Conservation (phyloP, 495 filamentous ascomycete genomes). For the Bryoglossum gracile region DNA sequence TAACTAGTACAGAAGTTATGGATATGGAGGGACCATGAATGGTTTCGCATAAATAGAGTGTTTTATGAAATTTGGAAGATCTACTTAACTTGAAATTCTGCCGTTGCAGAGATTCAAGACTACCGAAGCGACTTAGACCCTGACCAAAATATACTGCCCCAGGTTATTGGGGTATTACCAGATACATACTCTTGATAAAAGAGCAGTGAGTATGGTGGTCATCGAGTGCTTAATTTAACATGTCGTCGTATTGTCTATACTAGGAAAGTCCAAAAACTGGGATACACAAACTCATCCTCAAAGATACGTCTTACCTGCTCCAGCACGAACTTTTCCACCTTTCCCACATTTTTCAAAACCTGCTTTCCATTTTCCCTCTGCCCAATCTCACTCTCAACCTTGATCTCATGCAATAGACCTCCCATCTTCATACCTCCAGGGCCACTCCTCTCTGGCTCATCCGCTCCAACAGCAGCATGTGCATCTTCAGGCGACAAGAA, state of each 20-base stretch:
- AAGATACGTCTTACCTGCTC: constrained; percentile 96
- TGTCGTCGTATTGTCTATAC: constrained; percentile 40
- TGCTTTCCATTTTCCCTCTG: constrained; percentile 84
- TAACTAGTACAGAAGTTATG: too few relatives aligned
- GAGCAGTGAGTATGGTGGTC: too few relatives aligned
- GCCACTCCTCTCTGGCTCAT: constrained; percentile 31
- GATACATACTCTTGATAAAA: too few relatives aligned
- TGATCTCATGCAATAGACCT: constrained; percentile 80
- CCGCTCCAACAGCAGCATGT: constrained; percentile 51
- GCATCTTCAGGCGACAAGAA: constrained; percentile 88
- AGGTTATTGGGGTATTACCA: too few relatives aligned
- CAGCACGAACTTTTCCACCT: constrained; percentile 94
- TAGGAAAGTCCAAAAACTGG: constrained; percentile 96
- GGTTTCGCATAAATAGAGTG: too few relatives aligned
- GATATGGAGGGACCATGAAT: too few relatives aligned
- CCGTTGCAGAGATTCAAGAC: too few relatives aligned
- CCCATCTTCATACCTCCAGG: constrained; percentile 47
- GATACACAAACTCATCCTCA: constrained; percentile 97
- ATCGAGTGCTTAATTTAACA: too few relatives aligned
- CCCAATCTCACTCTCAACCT: constrained; percentile 95
- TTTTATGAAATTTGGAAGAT: too few relatives aligned
- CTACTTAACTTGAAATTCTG: too few relatives aligned
- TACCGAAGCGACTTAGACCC: too few relatives aligned
- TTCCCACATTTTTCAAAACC: constrained; percentile 94
- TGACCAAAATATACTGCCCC: too few relatives aligned